Evolutionary conservation across 257 asterid genomes (phyloP).

Genomic region (Verbascum thapsus): DNA sequence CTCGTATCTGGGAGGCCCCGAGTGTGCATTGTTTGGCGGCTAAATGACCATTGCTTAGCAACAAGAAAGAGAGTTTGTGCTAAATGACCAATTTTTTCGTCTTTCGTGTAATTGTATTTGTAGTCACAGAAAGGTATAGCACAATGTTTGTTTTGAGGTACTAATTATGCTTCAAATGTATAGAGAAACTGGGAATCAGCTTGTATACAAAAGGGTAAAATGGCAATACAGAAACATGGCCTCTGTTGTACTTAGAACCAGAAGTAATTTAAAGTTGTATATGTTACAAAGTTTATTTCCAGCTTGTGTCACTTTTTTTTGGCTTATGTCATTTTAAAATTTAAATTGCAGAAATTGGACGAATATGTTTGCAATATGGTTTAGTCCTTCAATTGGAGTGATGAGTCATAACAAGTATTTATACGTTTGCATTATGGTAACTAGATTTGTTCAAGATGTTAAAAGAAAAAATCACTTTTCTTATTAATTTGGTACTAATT

Average conservation of each 20-base stretch:
- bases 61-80: no score
- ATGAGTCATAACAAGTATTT: no score
- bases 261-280: not conserved
- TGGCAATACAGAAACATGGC: slow-evolving; percentile 23
- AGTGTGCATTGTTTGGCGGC: no score
- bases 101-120: slow-evolving; percentile 29
- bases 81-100: not conserved
- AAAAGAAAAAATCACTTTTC: no score
- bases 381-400: no score
- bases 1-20: no score
- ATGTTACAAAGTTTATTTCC: not conserved
- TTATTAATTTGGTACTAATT: no score
- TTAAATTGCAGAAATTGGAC: not conserved
- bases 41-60: no score
- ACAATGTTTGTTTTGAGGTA: slow-evolving; percentile 34
- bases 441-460: no score
- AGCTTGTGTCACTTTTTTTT: no score
- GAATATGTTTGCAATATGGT: no score
- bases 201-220: slow-evolving; percentile 31
- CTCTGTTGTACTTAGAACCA: slow-evolving; percentile 9
- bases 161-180: slow-evolving; percentile 35
- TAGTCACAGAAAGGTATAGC: slow-evolving; percentile 35
- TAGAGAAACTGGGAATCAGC: slow-evolving; percentile 33
- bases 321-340: not conserved
- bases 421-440: no score